Percentiles rank a stretch among this genome's conserved stretches.
These are phyloP conservation scores for Fusarium stilboides DNA, from an alignment of 2,329 filamentous ascomycete species.

Conservation along the genomic window DNA sequence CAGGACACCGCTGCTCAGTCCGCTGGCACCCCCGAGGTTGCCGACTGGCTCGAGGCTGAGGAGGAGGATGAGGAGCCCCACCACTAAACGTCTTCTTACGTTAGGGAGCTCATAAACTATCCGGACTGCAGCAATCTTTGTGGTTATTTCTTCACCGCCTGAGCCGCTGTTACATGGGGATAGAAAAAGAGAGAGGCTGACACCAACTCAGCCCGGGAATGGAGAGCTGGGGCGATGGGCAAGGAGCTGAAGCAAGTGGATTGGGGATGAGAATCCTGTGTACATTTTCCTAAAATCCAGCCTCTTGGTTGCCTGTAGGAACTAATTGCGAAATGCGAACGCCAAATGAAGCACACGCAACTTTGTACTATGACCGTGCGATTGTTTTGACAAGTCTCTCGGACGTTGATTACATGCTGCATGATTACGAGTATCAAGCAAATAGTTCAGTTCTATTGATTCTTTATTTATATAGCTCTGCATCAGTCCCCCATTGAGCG, in stretches of 20 bases:
- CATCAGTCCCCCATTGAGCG: neutral
- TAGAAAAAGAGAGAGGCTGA: slow-evolving; percentile 40
- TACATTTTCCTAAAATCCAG: slow-evolving; percentile 57
- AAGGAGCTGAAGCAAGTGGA: slow-evolving; percentile 43
- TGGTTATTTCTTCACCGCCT: slow-evolving; percentile 24
- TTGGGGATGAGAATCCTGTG: slow-evolving; percentile 54
- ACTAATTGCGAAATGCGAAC: slow-evolving; percentile 52
- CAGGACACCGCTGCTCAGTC: slow-evolving; percentile 76
- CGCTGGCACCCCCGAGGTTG: slow-evolving; percentile 70
- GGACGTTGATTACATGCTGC: neutral
- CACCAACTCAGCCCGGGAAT: slow-evolving; percentile 17
- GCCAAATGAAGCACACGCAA: slow-evolving; percentile 49
- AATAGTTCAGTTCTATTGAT: neutral
- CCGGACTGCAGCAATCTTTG: slow-evolving; percentile 22
- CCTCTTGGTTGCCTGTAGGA: slow-evolving; percentile 53
- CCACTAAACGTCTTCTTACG: slow-evolving; percentile 60
- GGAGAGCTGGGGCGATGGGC: slow-evolving; percentile 21
- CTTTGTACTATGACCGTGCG: slow-evolving; percentile 10
- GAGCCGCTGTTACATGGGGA: slow-evolving; percentile 25
- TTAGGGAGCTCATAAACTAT: slow-evolving; percentile 23
- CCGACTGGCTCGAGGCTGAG: slow-evolving; percentile 90
- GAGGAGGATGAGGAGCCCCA: slow-evolving; percentile 71
- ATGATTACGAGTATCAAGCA: neutral
- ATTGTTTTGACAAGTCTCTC: neutral
- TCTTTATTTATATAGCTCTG: neutral